A percentile compares a stretch with the other conserved stretches of the same genome.
These are phyloP conservation scores for Tetrapisispora fleetii DNA, from an alignment of 805 yeast genomes.

Conservation along the genomic window DNA sequence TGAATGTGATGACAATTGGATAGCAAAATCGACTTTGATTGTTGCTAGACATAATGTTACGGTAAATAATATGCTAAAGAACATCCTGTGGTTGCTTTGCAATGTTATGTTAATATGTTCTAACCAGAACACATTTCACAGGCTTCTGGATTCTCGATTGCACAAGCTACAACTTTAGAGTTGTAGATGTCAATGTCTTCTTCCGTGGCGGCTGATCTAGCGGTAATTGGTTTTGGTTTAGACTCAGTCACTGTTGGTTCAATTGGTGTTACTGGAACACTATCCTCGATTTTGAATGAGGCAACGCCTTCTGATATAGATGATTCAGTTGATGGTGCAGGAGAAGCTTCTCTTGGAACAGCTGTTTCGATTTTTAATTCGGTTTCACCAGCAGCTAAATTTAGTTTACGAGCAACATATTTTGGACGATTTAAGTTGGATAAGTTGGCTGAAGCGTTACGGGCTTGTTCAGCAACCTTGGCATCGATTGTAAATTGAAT, in stretches of 20 bases:
- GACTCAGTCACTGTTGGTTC: not conserved
- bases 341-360: constrained; percentile 24
- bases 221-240: constrained; percentile 7
- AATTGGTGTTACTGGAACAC: constrained; percentile 5
- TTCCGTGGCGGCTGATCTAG: constrained; percentile 21
- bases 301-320: constrained; percentile 34
- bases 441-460: constrained; percentile 35
- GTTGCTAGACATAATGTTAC: too few relatives aligned
- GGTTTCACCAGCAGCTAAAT: constrained; percentile 7
- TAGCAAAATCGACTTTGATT: not conserved
- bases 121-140: constrained; percentile 97
- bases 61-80: too few relatives aligned
- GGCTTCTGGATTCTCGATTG: constrained; percentile 86
- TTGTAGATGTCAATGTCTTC: constrained; percentile 67
- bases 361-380: constrained; percentile 7
- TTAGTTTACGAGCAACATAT: constrained; percentile 23
- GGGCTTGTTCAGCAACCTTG: constrained; percentile 92
- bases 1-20: not conserved
- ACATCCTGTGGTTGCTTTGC: too few relatives aligned
- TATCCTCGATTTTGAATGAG: constrained; percentile 28
- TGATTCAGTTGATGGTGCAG: constrained; percentile 30
- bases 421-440: constrained; percentile 31
- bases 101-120: not conserved
- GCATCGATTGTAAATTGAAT: constrained; percentile 80
- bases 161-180: constrained; percentile 86